phyloP scores from a whole-genome alignment of 805 yeast species.

The Lachancea kluyveri region DNA sequence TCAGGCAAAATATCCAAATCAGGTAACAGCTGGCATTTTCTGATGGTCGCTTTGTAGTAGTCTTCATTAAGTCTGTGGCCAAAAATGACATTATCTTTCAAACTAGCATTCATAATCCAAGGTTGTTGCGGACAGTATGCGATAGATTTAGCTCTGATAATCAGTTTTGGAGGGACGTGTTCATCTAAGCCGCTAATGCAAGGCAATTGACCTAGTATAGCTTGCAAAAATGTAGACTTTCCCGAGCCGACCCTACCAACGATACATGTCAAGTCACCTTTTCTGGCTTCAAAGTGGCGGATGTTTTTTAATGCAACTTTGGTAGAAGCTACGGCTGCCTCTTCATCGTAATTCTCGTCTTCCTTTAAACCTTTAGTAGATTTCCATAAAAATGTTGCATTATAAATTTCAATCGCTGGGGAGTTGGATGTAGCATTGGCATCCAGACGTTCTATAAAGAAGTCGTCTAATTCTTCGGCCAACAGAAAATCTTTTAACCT shows the following conservation, averaged over 20 bases:
- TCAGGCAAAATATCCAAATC: conserved; percentile 45
- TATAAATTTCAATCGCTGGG: conserved; percentile 37
- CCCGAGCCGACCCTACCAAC: conserved; percentile 69
- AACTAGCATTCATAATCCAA: conserved; percentile 46
- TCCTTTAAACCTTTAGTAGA: conserved; percentile 16
- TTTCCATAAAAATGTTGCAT: conserved; percentile 53
- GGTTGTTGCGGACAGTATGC: conserved; percentile 61
- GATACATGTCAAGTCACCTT: conserved; percentile 51
- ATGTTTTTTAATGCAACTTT: conserved; percentile 44
- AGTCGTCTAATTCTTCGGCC: conserved; percentile 40
- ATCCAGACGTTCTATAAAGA: conserved; percentile 24
- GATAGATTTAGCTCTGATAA: conserved; percentile 30
- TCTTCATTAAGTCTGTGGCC: conserved; percentile 40
- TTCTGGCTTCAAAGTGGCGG: conserved; percentile 40
- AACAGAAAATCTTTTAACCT: conserved; percentile 46
- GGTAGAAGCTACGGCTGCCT: conserved; percentile 37
- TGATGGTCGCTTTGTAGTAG: conserved; percentile 37
- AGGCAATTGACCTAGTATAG: conserved; percentile 50
- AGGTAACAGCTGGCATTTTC: conserved; percentile 43
- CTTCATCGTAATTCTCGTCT: conserved; percentile 35
- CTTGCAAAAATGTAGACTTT: conserved; percentile 51
- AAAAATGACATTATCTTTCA: conserved; percentile 46
- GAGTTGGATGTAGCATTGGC: conserved; percentile 16
- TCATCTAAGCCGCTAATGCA: conserved; percentile 27
- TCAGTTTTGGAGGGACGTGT: conserved; percentile 32